phyloP scores from a whole-genome alignment of 306 rosid genomes.

The Fagus crenata region DNA sequence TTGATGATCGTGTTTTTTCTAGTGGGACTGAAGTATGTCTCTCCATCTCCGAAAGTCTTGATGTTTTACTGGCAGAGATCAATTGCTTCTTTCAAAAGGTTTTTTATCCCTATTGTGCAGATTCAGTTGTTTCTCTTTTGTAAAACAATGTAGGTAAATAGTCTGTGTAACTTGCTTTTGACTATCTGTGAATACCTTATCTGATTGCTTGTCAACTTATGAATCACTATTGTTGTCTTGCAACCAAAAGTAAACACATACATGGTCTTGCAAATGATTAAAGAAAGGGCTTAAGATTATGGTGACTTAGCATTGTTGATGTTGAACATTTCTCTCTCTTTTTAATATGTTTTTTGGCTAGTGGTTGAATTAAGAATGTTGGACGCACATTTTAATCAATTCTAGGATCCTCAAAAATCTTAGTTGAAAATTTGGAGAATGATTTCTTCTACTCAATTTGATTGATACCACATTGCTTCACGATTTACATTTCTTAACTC shows the following conservation, averaged over 20 bases:
- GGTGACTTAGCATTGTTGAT: background rate
- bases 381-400: background rate
- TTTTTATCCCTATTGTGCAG: constrained; percentile 23
- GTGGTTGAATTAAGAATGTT: background rate
- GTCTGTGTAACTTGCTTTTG: constrained; percentile 9
- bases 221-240: background rate
- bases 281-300: background rate
- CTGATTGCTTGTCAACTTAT: constrained; percentile 12
- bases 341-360: background rate
- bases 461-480: background rate
- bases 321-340: no score
- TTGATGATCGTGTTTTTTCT: constrained; percentile 25
- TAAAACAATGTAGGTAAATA: constrained; percentile 13
- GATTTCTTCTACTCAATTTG: background rate
- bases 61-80: constrained; percentile 58
- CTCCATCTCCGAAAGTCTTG: constrained; percentile 43
- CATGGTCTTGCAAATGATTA: background rate
- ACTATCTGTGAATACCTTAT: background rate
- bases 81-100: constrained; percentile 69
- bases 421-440: background rate
- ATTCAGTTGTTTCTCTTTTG: constrained; percentile 15
- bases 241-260: background rate
- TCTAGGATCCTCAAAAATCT: background rate
- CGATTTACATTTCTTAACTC: background rate
- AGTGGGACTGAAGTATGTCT: constrained; percentile 87